Evolutionary conservation across 2,329 filamentous ascomycete genomes (phyloP), one percentile per base, ranked within the genome.

Genomic region (Chaetomium strumarium): DNA sequence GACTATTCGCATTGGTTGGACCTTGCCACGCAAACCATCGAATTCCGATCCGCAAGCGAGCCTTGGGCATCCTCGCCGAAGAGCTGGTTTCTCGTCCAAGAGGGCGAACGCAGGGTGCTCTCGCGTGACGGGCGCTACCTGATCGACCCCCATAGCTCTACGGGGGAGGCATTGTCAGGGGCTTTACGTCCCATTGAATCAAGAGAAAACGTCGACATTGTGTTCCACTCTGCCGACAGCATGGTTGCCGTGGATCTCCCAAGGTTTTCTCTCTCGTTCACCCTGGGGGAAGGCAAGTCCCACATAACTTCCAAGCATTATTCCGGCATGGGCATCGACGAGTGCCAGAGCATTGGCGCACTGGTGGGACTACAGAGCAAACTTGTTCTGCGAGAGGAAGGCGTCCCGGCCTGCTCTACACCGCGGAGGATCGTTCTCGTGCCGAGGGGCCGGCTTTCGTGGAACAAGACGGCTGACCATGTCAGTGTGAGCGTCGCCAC

Each of bases 281-380:
- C 53, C 8, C 49, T 78, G 1, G 55, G 58, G 1, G 13, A 52
- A 2, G 62, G 64, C 0, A 57, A 61, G 0, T 46, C 57, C 0
- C 39, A 40, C 0, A 55, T 82, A 2, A 49, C 60, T n/a, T 81
- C 75, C 0, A 71, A 69, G 6, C 72, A 83, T 51, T 78, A 75
- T 52, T 68, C 70, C 0, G 76, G 73, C 1, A 78, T 80, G 72
- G 56, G 60, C 0, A 59, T 84, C 2, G 76, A 81, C 55, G 13
- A 54, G 0, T 29, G 69, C 11, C 79, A 81, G 56, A 60, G 62
- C 2, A 60, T 80, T 2, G 74, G 69, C 0, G 73, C 76, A 0
- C 63, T 82, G 5, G 59, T 74, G 31, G 80, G 80, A 0, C 66
- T 83, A 0, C 29, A 58, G 1, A 76, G 67, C 59, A 78, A 75